Percentiles rank a stretch among this genome's conserved stretches.
Evolutionary conservation across 257 asterid genomes (phyloP).

Genomic region (Scutellaria baicalensis): DNA sequence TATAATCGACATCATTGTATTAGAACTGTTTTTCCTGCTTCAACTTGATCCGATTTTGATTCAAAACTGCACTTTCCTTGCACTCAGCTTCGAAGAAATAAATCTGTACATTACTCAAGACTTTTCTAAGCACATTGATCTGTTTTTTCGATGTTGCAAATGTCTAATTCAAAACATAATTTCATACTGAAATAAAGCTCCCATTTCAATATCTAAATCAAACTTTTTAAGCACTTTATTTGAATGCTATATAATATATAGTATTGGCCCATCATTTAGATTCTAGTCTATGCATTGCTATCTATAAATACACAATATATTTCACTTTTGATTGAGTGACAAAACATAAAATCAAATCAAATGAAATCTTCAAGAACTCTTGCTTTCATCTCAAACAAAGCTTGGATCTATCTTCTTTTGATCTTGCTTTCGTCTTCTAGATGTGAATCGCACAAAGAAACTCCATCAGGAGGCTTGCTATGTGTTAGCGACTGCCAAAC

Average conservation of each 20-base stretch:
- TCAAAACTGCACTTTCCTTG: too few relatives aligned
- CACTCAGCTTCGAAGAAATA: too few relatives aligned
- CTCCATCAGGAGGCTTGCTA: background rate
- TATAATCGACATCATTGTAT: background rate
- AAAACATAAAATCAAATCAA: background rate
- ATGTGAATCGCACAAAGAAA: background rate
- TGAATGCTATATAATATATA: background rate
- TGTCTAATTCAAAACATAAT: too few relatives aligned
- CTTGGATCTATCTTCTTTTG: background rate
- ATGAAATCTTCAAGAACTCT: slow-evolving; percentile 4
- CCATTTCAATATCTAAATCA: too few relatives aligned
- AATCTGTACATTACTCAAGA: background rate
- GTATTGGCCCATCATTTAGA: background rate
- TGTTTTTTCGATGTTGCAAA: background rate
- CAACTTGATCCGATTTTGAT: background rate
- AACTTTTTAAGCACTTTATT: background rate
- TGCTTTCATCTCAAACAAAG: background rate
- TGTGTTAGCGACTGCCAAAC: slow-evolving; percentile 20
- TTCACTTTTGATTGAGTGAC: background rate
- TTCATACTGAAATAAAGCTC: too few relatives aligned
- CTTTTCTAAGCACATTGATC: background rate
- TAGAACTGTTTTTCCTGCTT: background rate
- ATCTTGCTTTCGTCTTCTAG: slow-evolving; percentile 7
- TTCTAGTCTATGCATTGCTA: background rate
- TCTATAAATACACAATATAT: background rate